These are phyloP conservation scores for Lasiosphaeris hirsuta DNA, from an alignment of 495 filamentous ascomycete species.

Conservation along the genomic window DNA sequence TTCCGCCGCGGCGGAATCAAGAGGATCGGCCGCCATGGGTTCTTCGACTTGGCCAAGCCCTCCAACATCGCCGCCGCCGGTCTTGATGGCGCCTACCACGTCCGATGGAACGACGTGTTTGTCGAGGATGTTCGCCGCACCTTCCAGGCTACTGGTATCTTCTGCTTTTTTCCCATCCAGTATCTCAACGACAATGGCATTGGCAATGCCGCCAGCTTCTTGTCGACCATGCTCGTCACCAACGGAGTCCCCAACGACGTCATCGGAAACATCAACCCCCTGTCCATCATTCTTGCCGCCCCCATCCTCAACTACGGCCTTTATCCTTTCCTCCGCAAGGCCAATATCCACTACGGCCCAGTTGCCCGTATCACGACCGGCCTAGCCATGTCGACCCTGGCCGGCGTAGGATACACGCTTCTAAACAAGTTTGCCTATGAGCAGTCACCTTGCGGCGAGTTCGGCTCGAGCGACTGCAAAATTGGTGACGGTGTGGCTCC, in stretches of 20 bases:
- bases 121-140: constrained; percentile 56
- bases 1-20: constrained; percentile 55
- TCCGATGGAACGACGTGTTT: constrained; percentile 52
- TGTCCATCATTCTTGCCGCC: constrained; percentile 67
- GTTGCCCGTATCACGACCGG: constrained; percentile 73
- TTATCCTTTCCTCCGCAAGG: constrained; percentile 63
- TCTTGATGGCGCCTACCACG: constrained; percentile 31
- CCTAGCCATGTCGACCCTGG: constrained; percentile 61
- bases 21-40: constrained; percentile 52
- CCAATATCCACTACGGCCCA: constrained; percentile 65
- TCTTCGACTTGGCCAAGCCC: constrained; percentile 65
- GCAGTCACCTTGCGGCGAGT: constrained; percentile 46
- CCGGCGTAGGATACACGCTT: constrained; percentile 64
- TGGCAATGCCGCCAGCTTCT: constrained; percentile 44
- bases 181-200: constrained; percentile 59
- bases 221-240: constrained; percentile 60
- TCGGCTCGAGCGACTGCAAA: constrained; percentile 42
- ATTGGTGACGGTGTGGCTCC: constrained; percentile 45
- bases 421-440: constrained; percentile 72
- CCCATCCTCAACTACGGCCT: constrained; percentile 61
- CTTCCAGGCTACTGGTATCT: constrained; percentile 56
- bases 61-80: constrained; percentile 51
- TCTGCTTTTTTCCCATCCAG: constrained; percentile 68
- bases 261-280: constrained; percentile 72
- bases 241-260: constrained; percentile 74